Conservation (phyloP, 371 early-diverging fungal genomes). For the Lichtheimia ramosa region DNA sequence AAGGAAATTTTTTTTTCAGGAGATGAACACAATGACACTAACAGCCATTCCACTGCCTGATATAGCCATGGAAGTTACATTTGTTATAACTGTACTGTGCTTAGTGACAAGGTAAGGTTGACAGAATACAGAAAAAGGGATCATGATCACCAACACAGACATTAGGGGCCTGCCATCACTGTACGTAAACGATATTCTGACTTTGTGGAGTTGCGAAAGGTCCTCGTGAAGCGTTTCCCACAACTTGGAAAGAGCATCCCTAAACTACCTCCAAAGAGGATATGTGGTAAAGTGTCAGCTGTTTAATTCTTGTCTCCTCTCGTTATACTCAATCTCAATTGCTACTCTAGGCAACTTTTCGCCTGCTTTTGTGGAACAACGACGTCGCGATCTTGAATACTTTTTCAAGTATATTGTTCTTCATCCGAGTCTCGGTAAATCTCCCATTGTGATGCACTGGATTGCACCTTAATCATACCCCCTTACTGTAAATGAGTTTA, state of each 20-base stretch:
- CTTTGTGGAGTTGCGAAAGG: constrained; percentile 50
- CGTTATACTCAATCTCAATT: no score
- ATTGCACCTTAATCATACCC: constrained; percentile 36
- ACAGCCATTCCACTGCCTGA: neutral
- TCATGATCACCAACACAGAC: neutral
- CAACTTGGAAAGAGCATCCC: constrained; percentile 47
- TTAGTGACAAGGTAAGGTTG: constrained; percentile 41
- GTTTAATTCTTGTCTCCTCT: neutral
- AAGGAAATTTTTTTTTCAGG: constrained; percentile 11
- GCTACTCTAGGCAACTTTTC: constrained; percentile 40
- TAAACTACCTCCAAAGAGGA: constrained; percentile 55
- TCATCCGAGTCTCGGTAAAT: constrained; percentile 52
- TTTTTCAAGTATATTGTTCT: constrained; percentile 56
- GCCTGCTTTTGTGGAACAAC: constrained; percentile 53
- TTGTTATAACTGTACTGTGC: constrained; percentile 54
- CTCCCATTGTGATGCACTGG: constrained; percentile 45
- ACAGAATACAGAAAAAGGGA: neutral
- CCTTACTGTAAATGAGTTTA: neutral
- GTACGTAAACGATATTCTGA: constrained; percentile 58
- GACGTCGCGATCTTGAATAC: constrained; percentile 57
- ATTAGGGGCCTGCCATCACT: constrained; percentile 42
- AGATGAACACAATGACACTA: neutral
- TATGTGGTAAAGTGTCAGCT: constrained; percentile 33
- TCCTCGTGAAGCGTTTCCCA: constrained; percentile 40
- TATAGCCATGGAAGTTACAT: constrained; percentile 51